Percentiles rank a stretch among this genome's conserved stretches.
phyloP scores from a whole-genome alignment of 169 alveolate species.

The Plasmodium cynomolgi region DNA sequence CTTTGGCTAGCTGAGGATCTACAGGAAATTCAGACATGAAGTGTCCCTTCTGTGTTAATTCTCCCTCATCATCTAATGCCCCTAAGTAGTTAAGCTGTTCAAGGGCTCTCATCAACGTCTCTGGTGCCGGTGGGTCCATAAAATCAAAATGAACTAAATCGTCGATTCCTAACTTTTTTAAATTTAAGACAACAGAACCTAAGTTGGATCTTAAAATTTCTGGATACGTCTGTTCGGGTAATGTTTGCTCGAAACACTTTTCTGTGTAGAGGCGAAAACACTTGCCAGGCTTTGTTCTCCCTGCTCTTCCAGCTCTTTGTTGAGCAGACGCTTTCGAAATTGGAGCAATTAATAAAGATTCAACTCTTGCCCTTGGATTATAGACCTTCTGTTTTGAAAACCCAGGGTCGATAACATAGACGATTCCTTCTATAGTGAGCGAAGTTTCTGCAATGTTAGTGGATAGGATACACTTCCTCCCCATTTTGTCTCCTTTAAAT shows the following conservation, averaged over 20 bases:
- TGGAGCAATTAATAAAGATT: conserved; percentile 97
- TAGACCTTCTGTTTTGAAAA: conserved; percentile 98
- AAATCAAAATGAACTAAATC: conserved; percentile 99
- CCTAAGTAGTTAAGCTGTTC: conserved; percentile 96
- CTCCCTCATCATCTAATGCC: conserved; percentile 99
- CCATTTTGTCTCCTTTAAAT: conserved; percentile 92
- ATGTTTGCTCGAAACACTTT: conserved; percentile 93
- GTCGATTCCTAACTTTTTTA: conserved; percentile 96
- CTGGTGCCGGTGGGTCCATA: conserved; percentile 99
- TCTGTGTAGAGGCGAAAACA: conserved; percentile 98
- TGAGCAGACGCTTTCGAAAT: conserved; percentile 98
- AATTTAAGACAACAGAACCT: conserved; percentile 95
- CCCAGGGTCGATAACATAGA: conserved; percentile 99
- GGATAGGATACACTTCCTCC: conserved; percentile 96
- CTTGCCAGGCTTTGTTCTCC: conserved; percentile 99
- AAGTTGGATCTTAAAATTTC: conserved; percentile 98
- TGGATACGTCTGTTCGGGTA: conserved; percentile 97
- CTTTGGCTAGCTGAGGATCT: conserved; percentile 98
- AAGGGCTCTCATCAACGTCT: conserved; percentile 97
- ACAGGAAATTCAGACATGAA: conserved; percentile 98
- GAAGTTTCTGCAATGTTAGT: conserved; percentile 99
- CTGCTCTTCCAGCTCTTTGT: conserved; percentile 99
- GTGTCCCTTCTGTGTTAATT: conserved; percentile 96
- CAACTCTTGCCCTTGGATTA: conserved; percentile 98
- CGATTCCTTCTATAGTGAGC: conserved; percentile 99